A percentile compares a stretch with the other conserved stretches of the same genome.
These are phyloP conservation scores for Pseudocercospora vitis DNA, from an alignment of 2,329 filamentous ascomycete genomes.

Conservation along the genomic window DNA sequence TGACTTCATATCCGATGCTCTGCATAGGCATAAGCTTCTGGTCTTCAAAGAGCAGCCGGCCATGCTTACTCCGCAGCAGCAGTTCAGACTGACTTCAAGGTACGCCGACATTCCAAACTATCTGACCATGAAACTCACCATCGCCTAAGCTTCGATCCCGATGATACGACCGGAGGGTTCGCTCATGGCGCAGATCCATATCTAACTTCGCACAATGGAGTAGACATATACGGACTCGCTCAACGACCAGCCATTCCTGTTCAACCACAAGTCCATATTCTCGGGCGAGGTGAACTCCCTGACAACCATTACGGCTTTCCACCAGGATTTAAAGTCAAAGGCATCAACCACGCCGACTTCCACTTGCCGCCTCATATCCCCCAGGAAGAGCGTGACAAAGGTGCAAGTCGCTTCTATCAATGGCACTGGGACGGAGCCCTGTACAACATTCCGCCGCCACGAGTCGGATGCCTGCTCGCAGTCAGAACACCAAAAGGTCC, in stretches of 20 bases:
- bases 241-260: constrained; percentile 17
- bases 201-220: constrained; percentile 16
- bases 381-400: constrained; percentile 16
- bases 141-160: constrained; percentile 18
- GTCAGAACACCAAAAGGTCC: constrained; percentile 19
- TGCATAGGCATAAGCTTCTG: constrained; percentile 21
- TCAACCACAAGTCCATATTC: constrained; percentile 22
- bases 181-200: constrained; percentile 22
- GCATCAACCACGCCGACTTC: constrained; percentile 19
- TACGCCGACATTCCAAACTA: not conserved
- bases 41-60: constrained; percentile 22
- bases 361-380: constrained; percentile 19
- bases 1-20: constrained; percentile 18
- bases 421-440: constrained; percentile 19
- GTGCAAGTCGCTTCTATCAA: constrained; percentile 18
- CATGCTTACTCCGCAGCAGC: constrained; percentile 21
- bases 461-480: constrained; percentile 18
- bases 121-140: not conserved
- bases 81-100: constrained; percentile 19
- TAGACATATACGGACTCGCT: constrained; percentile 18
- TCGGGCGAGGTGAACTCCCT: constrained; percentile 16
- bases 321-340: constrained; percentile 19
- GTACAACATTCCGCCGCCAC: constrained; percentile 19
- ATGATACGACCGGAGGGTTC: constrained; percentile 17
- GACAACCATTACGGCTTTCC: constrained; percentile 17